Evolutionary conservation across 2,329 filamentous ascomycete genomes (phyloP).

Genomic region (Xylaria digitata): DNA sequence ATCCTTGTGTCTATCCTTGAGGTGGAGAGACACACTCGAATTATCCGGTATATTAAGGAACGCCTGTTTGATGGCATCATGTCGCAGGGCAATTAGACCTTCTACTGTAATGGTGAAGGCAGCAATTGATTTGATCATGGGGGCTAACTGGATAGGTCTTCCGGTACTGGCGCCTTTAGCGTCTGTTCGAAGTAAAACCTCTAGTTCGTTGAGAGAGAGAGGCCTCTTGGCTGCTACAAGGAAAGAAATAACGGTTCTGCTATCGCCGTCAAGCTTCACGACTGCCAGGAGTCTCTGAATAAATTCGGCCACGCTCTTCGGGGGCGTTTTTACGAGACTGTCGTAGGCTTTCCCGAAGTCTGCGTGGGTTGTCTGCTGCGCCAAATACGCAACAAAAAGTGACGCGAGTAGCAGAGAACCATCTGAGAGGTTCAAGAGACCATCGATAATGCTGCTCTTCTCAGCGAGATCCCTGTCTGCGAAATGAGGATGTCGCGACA

Average conservation of each 20-base stretch:
- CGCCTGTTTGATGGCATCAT: constrained; percentile 35
- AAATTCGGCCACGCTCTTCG: constrained; percentile 24
- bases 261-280: constrained; percentile 24
- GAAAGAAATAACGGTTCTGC: constrained; percentile 28
- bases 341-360: constrained; percentile 31
- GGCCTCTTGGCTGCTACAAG: constrained; percentile 33
- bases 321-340: constrained; percentile 24
- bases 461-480: constrained; percentile 15
- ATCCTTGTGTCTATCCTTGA: constrained; percentile 38
- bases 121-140: constrained; percentile 25
- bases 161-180: constrained; percentile 12
- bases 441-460: constrained; percentile 27
- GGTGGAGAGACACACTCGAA: constrained; percentile 30
- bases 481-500: constrained; percentile 21
- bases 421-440: constrained; percentile 26
- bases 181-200: constrained; percentile 28
- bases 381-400: constrained; percentile 31
- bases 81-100: constrained; percentile 30
- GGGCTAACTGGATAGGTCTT: not conserved
- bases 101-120: constrained; percentile 32
- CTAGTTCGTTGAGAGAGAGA: constrained; percentile 31
- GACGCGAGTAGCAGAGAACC: constrained; percentile 30
- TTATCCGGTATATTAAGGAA: constrained; percentile 33
- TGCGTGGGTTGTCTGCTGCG: constrained; percentile 26
- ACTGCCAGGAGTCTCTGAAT: constrained; percentile 27